Evolutionary conservation across 495 filamentous ascomycete genomes (phyloP).

Genomic region (Daldinia bambusicola): DNA sequence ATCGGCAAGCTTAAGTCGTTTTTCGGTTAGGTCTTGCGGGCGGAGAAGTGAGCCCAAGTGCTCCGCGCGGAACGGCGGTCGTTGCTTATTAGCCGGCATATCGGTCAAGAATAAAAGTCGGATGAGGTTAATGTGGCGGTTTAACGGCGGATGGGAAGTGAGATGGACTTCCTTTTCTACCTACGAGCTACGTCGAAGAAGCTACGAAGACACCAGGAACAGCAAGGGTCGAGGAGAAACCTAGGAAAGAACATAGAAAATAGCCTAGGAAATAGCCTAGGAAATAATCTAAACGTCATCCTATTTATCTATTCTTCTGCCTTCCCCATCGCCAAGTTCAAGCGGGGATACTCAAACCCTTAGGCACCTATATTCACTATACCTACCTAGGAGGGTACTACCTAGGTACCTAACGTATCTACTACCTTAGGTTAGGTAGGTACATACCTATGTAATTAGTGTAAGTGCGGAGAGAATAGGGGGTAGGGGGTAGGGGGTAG

Average conservation of each 20-base stretch:
- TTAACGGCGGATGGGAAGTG: neutral
- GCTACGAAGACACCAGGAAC: neutral
- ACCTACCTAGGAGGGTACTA: no score
- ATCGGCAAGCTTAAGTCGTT: constrained; percentile 61
- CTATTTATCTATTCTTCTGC: constrained; percentile 33
- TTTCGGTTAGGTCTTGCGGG: constrained; percentile 67
- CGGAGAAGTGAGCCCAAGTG: constrained; percentile 77
- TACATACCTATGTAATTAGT: neutral
- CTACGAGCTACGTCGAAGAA: neutral
- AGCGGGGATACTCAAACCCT: constrained; percentile 23
- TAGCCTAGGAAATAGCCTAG: constrained; percentile 18
- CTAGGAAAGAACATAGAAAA: constrained; percentile 9
- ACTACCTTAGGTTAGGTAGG: no score
- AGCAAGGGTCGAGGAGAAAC: neutral
- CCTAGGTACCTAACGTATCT: no score
- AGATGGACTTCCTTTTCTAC: constrained; percentile 4
- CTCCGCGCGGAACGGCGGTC: constrained; percentile 77
- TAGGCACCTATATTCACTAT: no score
- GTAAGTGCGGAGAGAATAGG: constrained; percentile 4
- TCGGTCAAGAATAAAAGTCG: neutral
- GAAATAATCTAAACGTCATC: constrained; percentile 32
- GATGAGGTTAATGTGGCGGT: neutral
- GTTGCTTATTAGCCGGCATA: constrained; percentile 58
- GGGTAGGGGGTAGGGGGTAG: constrained; percentile 24
- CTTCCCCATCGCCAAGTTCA: constrained; percentile 33